A percentile compares a stretch with the other conserved stretches of the same genome.
Evolutionary conservation across 257 asterid species (phyloP).

Genomic region (Plantago major): DNA sequence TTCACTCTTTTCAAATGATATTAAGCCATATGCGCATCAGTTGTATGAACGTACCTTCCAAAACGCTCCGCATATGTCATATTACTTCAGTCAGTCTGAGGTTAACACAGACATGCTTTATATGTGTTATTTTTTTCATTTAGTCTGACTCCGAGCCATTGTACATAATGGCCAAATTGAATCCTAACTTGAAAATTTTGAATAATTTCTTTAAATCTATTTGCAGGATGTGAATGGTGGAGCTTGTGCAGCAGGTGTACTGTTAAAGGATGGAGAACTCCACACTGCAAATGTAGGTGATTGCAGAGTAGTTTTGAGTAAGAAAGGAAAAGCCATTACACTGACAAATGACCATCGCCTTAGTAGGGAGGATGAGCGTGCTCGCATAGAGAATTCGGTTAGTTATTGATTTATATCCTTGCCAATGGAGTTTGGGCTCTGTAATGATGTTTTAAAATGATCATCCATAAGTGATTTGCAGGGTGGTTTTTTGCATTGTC

Average conservation of each 20-base stretch:
- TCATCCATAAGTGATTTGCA: background rate
- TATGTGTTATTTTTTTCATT: too few relatives aligned
- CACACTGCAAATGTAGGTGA: slow-evolving; percentile 46
- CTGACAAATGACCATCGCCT: slow-evolving; percentile 48
- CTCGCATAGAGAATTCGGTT: slow-evolving; percentile 39
- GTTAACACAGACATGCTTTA: too few relatives aligned
- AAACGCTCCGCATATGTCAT: background rate
- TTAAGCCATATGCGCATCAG: background rate
- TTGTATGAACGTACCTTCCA: background rate
- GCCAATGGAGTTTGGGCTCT: background rate
- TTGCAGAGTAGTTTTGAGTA: slow-evolving; percentile 41
- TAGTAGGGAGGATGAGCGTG: slow-evolving; percentile 38
- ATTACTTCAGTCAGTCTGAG: too few relatives aligned
- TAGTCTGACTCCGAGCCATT: too few relatives aligned
- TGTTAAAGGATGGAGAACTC: slow-evolving; percentile 39
- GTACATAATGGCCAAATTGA: background rate
- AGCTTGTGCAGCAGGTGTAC: slow-evolving; percentile 51
- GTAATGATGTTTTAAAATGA: background rate
- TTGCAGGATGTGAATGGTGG: slow-evolving; percentile 41
- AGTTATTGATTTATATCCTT: slow-evolving; percentile 1
- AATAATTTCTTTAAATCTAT: background rate
- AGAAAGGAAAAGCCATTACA: slow-evolving; percentile 32
- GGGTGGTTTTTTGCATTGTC: slow-evolving; percentile 44
- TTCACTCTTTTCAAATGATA: background rate
- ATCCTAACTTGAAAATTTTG: background rate